These are phyloP conservation scores for Podila clonocystis DNA, from an alignment of 192 early-diverging fungal genomes.

Conservation along the genomic window DNA sequence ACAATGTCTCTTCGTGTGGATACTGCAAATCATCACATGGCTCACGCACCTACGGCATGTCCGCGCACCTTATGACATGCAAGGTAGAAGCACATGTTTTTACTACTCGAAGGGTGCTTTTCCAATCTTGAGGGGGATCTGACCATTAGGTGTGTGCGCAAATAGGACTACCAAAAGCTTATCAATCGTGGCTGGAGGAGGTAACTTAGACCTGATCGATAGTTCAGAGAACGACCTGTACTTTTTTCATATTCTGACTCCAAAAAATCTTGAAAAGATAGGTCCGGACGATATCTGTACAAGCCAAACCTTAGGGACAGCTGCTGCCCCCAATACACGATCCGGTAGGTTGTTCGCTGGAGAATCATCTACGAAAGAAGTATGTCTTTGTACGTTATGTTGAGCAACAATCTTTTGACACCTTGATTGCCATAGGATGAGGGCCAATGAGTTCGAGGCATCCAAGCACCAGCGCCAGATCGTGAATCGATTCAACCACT, in stretches of 20 bases:
- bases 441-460: constrained; percentile 61
- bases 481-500: constrained; percentile 70
- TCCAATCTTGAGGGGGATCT: too few relatives aligned
- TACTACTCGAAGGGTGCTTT: background rate
- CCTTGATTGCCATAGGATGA: constrained; percentile 47
- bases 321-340: constrained; percentile 83
- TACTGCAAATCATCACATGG: constrained; percentile 69
- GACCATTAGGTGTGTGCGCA: too few relatives aligned
- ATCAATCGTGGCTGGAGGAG: constrained; percentile 83
- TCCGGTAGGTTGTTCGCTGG: constrained; percentile 50
- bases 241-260: background rate
- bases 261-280: constrained; percentile 4
- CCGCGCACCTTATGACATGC: constrained; percentile 65
- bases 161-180: constrained; percentile 69
- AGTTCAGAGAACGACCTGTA: background rate
- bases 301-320: constrained; percentile 72
- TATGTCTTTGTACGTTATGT: background rate
- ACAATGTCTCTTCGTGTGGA: constrained; percentile 63
- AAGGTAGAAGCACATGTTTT: constrained; percentile 13
- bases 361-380: background rate
- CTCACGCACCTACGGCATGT: constrained; percentile 69
- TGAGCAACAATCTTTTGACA: background rate
- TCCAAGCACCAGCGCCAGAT: constrained; percentile 76
- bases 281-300: constrained; percentile 78
- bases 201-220: constrained; percentile 17